Base-by-base conservation (phyloP, 2,329 filamentous ascomycete species). In the Didymella arachidicola region DNA sequence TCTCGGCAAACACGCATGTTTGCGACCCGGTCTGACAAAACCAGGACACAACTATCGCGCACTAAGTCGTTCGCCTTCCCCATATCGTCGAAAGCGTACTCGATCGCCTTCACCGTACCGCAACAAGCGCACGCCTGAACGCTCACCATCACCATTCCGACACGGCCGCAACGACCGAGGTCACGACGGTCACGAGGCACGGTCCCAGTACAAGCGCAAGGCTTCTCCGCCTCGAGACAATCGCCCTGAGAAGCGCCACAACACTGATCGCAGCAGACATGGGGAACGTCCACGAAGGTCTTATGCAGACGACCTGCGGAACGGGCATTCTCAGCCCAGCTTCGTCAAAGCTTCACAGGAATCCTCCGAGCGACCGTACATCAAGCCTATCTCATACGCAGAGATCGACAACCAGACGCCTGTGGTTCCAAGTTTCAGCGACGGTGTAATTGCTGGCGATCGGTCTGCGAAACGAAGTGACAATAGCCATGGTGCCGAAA, bases 221-320 rank as follows among this genome's bases (percentile, higher is more conserved):
- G 88, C 86, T 59, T 71, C 71, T 11, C 68, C 67, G 34, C 66
- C 69, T 16, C 71, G 66, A 44, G 64, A 65, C 34, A 60, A 39
- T 45, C 69, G 72, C 25, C 67, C 68, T 38, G 85, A 84, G 69
- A 93, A 93, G 78, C 85, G 90, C 65, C 77, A 82, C 49, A 63
- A 69, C 57, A 65, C 65, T 64, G 69, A 73, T 68, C 67, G 63
- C 51, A 60, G 57, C 53, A 71, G 71, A 76, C 72, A 80, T 81
- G 61, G 77, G 82, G 87, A 90, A 67, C 77, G 84, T 39, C 82
- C 88, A 71, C 86, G 86, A 73, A 87, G 85, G 67, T 79, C 84
- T 32, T 84, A 85, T 67, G 87, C 89, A 79, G 87, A 59, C 18
- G 45, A 53, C n/a, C 14, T 51, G 18, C 39, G 54, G 50, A 50